Evolutionary conservation across 169 alveolate species (phyloP).

Genomic region (Plasmodium coatneyi): DNA sequence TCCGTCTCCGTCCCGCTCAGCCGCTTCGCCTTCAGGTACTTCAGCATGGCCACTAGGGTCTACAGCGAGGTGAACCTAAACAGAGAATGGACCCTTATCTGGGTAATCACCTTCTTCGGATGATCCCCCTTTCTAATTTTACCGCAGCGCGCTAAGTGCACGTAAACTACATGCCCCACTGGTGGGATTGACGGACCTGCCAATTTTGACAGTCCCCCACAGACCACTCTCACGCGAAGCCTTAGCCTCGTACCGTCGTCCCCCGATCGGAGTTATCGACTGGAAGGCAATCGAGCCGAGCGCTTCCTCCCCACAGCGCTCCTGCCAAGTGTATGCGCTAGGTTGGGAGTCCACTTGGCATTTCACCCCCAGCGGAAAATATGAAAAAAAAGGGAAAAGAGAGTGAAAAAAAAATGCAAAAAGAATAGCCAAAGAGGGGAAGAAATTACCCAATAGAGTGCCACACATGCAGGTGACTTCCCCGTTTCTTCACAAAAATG

Average conservation of each 20-base stretch:
- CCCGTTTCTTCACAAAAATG: neutral
- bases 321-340: neutral
- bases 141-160: too few species aligned
- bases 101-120: too few species aligned
- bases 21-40: neutral
- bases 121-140: too few species aligned
- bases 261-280: neutral
- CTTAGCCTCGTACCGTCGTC: neutral
- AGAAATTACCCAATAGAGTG: neutral
- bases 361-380: neutral
- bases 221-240: neutral
- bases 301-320: too few species aligned
- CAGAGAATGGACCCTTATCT: too few species aligned
- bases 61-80: neutral
- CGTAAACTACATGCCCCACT: too few species aligned
- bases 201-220: neutral
- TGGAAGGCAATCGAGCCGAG: neutral
- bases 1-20: constrained; percentile 23
- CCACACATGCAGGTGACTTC: neutral
- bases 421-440: neutral
- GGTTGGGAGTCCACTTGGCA: neutral
- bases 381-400: too few species aligned
- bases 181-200: too few species aligned
- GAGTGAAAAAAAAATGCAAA: neutral
- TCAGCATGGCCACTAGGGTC: neutral